phyloP scores from a whole-genome alignment of 2,329 filamentous ascomycete species.

The Didymella keratinophila region DNA sequence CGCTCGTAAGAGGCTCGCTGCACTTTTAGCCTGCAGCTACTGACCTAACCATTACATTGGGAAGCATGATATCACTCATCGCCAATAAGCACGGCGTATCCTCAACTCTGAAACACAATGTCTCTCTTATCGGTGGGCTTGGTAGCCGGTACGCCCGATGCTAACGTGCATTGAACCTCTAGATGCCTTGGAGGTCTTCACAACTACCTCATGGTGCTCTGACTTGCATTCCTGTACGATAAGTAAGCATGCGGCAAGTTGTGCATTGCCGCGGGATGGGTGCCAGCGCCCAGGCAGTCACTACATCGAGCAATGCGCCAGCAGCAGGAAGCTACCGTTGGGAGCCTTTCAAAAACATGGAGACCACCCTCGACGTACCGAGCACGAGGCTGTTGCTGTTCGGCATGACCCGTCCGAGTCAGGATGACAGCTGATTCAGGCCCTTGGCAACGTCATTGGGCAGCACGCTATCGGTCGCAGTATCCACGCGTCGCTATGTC shows the following conservation, averaged over 20 bases:
- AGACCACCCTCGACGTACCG: not conserved
- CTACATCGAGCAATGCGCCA: not conserved
- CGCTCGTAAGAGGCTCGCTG: conserved; percentile 1
- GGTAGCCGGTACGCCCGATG: conserved; percentile 6
- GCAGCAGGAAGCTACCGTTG: not conserved
- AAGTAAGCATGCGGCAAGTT: conserved; percentile 1
- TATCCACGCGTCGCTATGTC: conserved; percentile 21
- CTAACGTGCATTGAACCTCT: not conserved
- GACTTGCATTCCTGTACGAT: conserved; percentile 2
- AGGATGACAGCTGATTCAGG: conserved; percentile 9
- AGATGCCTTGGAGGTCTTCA: not conserved
- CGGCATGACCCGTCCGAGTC: conserved; percentile 4
- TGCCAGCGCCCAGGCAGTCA: not conserved
- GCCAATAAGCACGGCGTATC: conserved; percentile 9
- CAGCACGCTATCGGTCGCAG: conserved; percentile 15
- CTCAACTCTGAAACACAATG: conserved; percentile 12
- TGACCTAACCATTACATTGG: conserved; percentile 3
- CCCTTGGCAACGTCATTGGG: conserved; percentile 38
- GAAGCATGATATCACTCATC: conserved; percentile 6
- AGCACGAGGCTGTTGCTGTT: not conserved
- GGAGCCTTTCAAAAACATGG: not conserved
- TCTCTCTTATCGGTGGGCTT: conserved; percentile 11
- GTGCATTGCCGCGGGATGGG: not conserved
- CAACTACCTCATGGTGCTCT: conserved; percentile 1
- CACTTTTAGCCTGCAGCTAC: conserved; percentile 7